These are phyloP conservation scores for Trichoderma atroviride DNA, from an alignment of 2,329 filamentous ascomycete species.

Conservation along the genomic window DNA sequence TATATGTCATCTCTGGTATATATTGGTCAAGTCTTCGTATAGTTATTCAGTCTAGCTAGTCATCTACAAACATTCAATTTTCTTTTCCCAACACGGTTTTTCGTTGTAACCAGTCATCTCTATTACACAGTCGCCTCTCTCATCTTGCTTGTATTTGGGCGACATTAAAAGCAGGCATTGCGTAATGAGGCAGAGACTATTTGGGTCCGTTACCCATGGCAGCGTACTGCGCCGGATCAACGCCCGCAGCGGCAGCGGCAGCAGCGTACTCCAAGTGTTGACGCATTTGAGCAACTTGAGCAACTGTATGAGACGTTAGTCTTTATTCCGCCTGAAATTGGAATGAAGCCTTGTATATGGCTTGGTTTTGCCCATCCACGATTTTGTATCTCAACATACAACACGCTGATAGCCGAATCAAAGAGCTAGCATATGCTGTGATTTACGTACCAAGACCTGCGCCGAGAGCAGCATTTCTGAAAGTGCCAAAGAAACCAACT, in stretches of 20 bases:
- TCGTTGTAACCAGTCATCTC: not conserved
- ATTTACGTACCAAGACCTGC: not conserved
- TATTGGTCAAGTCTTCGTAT: not conserved
- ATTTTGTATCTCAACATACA: too few relatives aligned
- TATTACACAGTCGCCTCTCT: not conserved
- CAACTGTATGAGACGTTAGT: not conserved
- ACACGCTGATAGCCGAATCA: not conserved
- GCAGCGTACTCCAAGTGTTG: not conserved
- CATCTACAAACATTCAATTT: not conserved
- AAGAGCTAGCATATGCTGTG: not conserved
- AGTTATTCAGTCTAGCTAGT: not conserved
- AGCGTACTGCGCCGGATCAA: not conserved
- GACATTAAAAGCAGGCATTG: not conserved
- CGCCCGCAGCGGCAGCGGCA: too few relatives aligned
- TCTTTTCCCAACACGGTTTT: not conserved
- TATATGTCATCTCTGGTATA: not conserved
- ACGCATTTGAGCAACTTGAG: not conserved
- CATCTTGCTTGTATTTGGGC: not conserved
- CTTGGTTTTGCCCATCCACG: too few relatives aligned
- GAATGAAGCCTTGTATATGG: too few relatives aligned
- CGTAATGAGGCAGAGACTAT: not conserved
- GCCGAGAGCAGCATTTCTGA: not conserved
- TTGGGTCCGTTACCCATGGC: not conserved
- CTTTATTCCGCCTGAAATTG: too few relatives aligned
- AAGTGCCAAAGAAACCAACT: constrained; percentile 11